These are phyloP conservation scores for Davidsoniella neocaledoniae DNA, from an alignment of 2,329 filamentous ascomycete species.

Conservation along the genomic window DNA sequence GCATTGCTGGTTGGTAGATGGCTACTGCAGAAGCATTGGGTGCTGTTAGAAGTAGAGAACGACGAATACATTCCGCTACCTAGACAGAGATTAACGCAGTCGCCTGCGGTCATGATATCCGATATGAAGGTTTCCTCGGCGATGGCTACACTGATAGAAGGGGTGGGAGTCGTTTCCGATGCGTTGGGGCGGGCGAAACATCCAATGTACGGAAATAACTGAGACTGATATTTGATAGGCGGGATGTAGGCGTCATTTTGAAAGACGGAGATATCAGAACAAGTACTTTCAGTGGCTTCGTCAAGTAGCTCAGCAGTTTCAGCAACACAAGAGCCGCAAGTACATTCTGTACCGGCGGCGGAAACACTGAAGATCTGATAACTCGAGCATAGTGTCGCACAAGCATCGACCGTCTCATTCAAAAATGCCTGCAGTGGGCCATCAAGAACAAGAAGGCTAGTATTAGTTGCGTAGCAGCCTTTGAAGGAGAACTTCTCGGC, in stretches of 20 bases:
- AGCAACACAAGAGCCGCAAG: not conserved
- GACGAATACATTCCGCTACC: slow-evolving; percentile 7
- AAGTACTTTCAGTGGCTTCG: not conserved
- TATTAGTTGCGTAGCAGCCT: not conserved
- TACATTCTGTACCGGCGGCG: not conserved
- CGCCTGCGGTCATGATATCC: slow-evolving; percentile 1
- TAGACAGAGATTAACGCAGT: slow-evolving; percentile 6
- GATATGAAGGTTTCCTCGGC: not conserved
- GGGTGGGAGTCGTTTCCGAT: not conserved
- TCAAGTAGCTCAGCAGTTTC: not conserved
- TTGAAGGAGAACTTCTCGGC: not conserved
- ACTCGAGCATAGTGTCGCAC: not conserved
- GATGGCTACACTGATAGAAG: not conserved
- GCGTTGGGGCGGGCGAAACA: not conserved
- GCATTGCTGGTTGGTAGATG: not conserved
- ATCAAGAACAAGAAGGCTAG: not conserved
- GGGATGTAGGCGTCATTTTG: not conserved
- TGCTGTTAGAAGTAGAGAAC: slow-evolving; percentile 1
- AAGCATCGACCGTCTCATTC: not conserved
- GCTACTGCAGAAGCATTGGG: slow-evolving; percentile 7
- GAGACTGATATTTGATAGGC: not conserved
- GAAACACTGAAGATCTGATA: slow-evolving; percentile 1
- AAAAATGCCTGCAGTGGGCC: not conserved
- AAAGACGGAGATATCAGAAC: not conserved
- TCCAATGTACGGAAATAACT: slow-evolving; percentile 6